Evolutionary conservation across 139 green algal species (phyloP).

Genomic region (Ettlia oleoabundans): DNA sequence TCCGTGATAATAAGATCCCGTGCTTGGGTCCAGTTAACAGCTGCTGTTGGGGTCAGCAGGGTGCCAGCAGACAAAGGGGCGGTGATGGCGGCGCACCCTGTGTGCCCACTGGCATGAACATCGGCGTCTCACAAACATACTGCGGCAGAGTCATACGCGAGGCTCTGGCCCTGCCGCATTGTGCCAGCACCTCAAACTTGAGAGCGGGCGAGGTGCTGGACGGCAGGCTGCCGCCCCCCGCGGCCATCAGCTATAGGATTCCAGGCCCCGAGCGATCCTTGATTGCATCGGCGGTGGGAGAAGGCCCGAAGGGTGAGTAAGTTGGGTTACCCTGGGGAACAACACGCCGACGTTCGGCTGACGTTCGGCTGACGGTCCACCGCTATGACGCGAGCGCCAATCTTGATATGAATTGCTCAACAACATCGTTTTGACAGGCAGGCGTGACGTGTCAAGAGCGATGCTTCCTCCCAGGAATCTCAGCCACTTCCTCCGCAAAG

Average conservation of each 20-base stretch:
- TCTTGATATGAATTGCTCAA: too few species aligned
- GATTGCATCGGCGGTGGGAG: too few species aligned
- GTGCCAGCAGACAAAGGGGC: not conserved
- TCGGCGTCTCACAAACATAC: conserved; percentile 86
- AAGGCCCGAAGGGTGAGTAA: too few species aligned
- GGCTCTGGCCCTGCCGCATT: conserved; percentile 74
- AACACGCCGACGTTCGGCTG: too few species aligned
- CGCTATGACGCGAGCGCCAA: too few species aligned
- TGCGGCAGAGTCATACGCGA: conserved; percentile 87
- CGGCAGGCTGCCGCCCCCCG: not conserved
- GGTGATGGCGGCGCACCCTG: conserved; percentile 68
- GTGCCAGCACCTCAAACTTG: conserved; percentile 73
- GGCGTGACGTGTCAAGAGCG: not conserved
- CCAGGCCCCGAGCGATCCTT: too few species aligned
- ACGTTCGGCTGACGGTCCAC: too few species aligned
- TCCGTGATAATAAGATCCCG: too few species aligned
- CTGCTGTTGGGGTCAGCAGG: not conserved
- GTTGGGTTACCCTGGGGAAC: too few species aligned
- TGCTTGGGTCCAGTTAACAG: too few species aligned
- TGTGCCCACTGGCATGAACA: conserved; percentile 99
- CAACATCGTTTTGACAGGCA: not conserved
- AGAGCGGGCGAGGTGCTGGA: conserved; percentile 39
- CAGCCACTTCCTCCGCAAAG: not conserved
- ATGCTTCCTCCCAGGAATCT: too few species aligned
- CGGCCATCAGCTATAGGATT: not conserved